Evolutionary conservation across 2,329 filamentous ascomycete species (phyloP).

Genomic region (Neofusicoccum umdonicola): DNA sequence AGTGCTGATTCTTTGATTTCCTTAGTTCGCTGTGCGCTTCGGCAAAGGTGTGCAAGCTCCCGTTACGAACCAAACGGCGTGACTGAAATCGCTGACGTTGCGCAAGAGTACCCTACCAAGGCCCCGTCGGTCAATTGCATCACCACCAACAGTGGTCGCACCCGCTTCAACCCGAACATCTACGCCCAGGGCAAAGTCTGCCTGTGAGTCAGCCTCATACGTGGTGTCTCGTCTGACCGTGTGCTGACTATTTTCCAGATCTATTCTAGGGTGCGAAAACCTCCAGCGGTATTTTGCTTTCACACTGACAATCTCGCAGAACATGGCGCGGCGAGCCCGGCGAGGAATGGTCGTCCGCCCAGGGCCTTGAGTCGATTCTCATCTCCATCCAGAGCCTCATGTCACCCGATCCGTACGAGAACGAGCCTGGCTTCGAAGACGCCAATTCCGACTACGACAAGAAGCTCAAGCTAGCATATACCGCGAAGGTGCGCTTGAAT

Average conservation of each 20-base stretch:
- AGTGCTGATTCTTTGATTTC: background rate
- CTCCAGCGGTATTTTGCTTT: conserved; percentile 18
- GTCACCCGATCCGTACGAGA: conserved; percentile 90
- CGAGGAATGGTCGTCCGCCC: conserved; percentile 95
- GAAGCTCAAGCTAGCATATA: conserved; percentile 70
- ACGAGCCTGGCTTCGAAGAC: conserved; percentile 90
- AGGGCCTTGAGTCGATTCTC: conserved; percentile 89
- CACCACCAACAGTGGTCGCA: conserved; percentile 85
- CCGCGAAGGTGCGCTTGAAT: conserved; percentile 63
- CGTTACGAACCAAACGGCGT: background rate
- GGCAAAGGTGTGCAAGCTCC: conserved; percentile 58
- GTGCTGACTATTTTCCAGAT: conserved; percentile 50
- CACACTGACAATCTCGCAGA: conserved; percentile 46
- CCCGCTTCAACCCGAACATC: conserved; percentile 95
- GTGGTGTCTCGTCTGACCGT: background rate
- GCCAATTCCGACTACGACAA: conserved; percentile 67
- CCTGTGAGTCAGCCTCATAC: conserved; percentile 59
- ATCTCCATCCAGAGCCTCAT: conserved; percentile 96
- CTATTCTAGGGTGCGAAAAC: conserved; percentile 71
- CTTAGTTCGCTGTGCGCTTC: conserved; percentile 73
- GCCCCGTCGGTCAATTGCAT: conserved; percentile 62
- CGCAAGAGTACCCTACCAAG: conserved; percentile 73
- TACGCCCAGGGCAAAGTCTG: conserved; percentile 91
- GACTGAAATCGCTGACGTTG: background rate
- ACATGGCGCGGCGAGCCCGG: conserved; percentile 90